Base-by-base conservation (phyloP, 352 stramenopile genomes). In the Sclerospora graminicola region DNA sequence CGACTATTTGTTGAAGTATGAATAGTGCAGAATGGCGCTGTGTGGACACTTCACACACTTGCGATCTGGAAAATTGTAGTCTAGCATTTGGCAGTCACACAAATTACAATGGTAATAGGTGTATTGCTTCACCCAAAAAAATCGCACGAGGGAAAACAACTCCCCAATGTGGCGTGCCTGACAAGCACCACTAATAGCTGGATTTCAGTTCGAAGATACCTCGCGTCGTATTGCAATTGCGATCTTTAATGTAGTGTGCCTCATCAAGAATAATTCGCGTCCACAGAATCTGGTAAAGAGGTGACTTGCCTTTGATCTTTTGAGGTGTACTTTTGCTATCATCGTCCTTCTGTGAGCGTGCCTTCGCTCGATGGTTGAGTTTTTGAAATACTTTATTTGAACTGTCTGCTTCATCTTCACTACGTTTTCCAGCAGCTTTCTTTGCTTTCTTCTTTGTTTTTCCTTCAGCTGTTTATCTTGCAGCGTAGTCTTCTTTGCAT, bases 21-120 rank as follows among this genome's bases (percentile, higher is more conserved):
- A 98, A 55, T 89, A 99, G 64, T 99, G 97, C 41, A 95, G 76
- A 60, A 98, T n/a, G n/a, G n/a, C n/a, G n/a, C n/a, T n/a, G n/a
- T n/a, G n/a, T n/a, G n/a, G n/a, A n/a, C n/a, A n/a, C 16, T 88
- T 61, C 24, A 86, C 69, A 57, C 92, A 98, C 30, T 84, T 92
- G 19, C 77, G 77, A 18, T 79, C 56, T 13, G 72, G 67, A 19
- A 88, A 84, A 30, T 70, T 86, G 33, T n/a, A n/a, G 95, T 61
- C n/a, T n/a, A n/a, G n/a, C n/a, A n/a, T n/a, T n/a, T n/a, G n/a
- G n/a, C n/a, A n/a, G n/a, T n/a, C n/a, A n/a, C n/a, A n/a, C n/a
- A n/a, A n/a, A n/a, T n/a, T n/a, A n/a, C n/a, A n/a, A n/a, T n/a
- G n/a, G n/a, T 99, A 99, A 67, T 96, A 98, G 2, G 94, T 95